Evolutionary conservation across 805 yeast species (phyloP), one percentile per base, ranked within the genome.

Genomic region (Wickerhamomyces bovis): DNA sequence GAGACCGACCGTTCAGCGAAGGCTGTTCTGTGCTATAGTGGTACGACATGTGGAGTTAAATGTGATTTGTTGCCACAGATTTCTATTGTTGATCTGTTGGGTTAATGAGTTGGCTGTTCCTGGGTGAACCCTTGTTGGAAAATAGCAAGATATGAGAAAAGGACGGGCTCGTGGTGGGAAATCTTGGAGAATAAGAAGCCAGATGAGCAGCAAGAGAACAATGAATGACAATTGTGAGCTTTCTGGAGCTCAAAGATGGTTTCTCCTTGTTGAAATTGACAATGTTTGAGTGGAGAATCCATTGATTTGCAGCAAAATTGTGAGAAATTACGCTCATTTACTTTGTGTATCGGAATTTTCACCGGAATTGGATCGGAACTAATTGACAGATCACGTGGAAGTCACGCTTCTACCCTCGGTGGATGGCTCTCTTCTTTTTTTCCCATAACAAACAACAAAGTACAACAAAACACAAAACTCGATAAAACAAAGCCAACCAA

Each of bases 1-100:
- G 41, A 28, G 41, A 16, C 21, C 44, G 26, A 11, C 55, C 59
- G 19, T 53, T 53, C 44, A 57, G 44, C 0, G 55, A 53, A 12
- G 61, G 61, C 41, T 53, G 58, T 23, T 51, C 57, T 6, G 56
- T 13, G 42, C 58, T 55, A 43, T 50, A 57, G 28, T 53, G 53
- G 40, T 53, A 55, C 35, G 62, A 57, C 57, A 61, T 60, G 33
- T 9, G 19, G 5, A 16, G 21, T 2, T 4, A 15, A 6, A 13
- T 28, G 11, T 28, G 15, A 28, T 13, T 28, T 15, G 13, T 28
- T 13, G 11, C n/a, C 31, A 28, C 8, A 28, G n/a, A 13, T 12
- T 28, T 28, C 28, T 25, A 25, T 25, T 25, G 28, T 25, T 28
- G 31, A 28, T 28, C 13, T 4, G 31, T 11, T 10, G 6, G 28